These are phyloP conservation scores for Vanrija humicola DNA, from an alignment of 1,284 basidiomycete species.

Conservation along the genomic window DNA sequence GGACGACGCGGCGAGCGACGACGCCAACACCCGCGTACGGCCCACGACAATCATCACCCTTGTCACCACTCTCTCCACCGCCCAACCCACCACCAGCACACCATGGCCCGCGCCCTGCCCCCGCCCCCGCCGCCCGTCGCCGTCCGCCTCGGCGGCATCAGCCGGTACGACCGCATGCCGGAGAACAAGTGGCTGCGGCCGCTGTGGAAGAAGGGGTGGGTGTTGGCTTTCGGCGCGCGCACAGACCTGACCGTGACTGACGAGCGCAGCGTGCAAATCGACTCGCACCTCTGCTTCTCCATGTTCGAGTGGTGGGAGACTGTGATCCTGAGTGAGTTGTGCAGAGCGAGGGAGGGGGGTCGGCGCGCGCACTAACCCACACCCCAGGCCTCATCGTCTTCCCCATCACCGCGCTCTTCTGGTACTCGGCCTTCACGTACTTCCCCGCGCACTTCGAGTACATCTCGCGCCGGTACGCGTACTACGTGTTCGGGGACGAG, in stretches of 20 bases:
- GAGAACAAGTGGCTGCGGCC: slow-evolving; percentile 5
- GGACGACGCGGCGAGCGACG: neutral
- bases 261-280: slow-evolving; percentile 34
- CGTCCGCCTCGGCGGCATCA: slow-evolving; percentile 14
- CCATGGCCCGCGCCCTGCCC: slow-evolving; percentile 25
- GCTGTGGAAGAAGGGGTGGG: slow-evolving; percentile 32
- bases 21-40: neutral
- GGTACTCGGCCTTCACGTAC: slow-evolving; percentile 46
- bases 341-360: too few relatives aligned
- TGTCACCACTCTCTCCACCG: neutral
- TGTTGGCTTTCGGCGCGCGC: neutral
- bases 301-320: slow-evolving; percentile 49
- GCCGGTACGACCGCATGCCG: slow-evolving; percentile 15
- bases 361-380: too few relatives aligned
- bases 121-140: slow-evolving; percentile 19
- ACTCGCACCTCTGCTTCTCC: slow-evolving; percentile 39
- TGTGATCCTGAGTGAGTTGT: slow-evolving; percentile 39
- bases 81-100: neutral
- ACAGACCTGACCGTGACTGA: neutral
- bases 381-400: slow-evolving; percentile 32
- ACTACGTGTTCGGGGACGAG: slow-evolving; percentile 50
- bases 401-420: slow-evolving; percentile 42
- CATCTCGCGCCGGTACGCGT: slow-evolving; percentile 44
- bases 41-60: too few relatives aligned
- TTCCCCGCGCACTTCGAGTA: slow-evolving; percentile 45